Evolutionary conservation across 2,329 filamentous ascomycete genomes (phyloP).

Genomic region (Aspergillus melleus): DNA sequence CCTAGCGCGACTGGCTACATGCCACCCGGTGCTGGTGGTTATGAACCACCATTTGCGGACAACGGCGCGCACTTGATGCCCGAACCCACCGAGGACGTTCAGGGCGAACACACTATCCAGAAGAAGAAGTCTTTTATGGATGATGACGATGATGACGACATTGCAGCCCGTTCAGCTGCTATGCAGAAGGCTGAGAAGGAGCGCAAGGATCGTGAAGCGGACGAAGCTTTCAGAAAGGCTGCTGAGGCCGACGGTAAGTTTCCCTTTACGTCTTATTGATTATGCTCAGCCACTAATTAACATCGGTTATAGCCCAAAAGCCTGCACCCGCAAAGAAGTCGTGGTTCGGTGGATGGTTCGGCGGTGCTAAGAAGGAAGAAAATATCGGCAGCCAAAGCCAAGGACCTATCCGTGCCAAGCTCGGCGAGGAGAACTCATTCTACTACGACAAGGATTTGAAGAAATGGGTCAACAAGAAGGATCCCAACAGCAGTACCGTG

Average conservation of each 20-base stretch:
- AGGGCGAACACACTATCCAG: conserved; percentile 58
- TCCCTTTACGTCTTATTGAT: neutral
- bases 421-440: conserved; percentile 91
- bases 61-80: conserved; percentile 33
- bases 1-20: conserved; percentile 35
- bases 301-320: conserved; percentile 37
- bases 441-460: conserved; percentile 94
- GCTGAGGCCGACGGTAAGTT: conserved; percentile 66
- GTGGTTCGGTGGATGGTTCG: conserved; percentile 87
- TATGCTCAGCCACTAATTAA: conserved; percentile 48
- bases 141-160: conserved; percentile 71
- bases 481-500: conserved; percentile 62
- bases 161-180: conserved; percentile 55
- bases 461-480: conserved; percentile 98
- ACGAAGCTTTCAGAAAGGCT: conserved; percentile 80
- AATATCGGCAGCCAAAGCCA: conserved; percentile 32
- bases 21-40: conserved; percentile 30
- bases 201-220: conserved; percentile 74
- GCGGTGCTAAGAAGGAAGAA: conserved; percentile 60
- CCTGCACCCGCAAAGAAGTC: conserved; percentile 49
- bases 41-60: conserved; percentile 42
- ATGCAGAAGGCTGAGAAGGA: conserved; percentile 61
- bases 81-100: conserved; percentile 53
- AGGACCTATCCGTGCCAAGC: conserved; percentile 79
- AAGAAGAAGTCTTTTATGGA: conserved; percentile 82